These are phyloP conservation scores for Penicillium coffeae DNA, from an alignment of 495 filamentous ascomycete genomes.

Conservation along the genomic window DNA sequence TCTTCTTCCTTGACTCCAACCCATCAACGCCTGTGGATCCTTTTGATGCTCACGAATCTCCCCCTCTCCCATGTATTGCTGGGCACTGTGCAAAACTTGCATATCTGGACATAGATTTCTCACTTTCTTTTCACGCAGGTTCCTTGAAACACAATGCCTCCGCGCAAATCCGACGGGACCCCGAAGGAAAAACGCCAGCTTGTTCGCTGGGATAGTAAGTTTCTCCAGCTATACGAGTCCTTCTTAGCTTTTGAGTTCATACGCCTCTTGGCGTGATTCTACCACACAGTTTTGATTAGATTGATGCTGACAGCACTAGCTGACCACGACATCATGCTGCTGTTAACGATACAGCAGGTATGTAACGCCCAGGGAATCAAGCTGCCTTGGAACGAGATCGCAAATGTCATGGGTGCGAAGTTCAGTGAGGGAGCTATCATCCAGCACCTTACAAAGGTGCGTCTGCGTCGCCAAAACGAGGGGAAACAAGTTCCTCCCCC, in stretches of 20 bases:
- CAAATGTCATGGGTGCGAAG: conserved; percentile 28
- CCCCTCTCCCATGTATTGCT: too few relatives aligned
- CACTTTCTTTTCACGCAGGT: not conserved
- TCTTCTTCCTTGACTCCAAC: too few relatives aligned
- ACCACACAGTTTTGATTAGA: too few relatives aligned
- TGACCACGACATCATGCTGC: conserved; percentile 38
- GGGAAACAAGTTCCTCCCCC: conserved; percentile 38
- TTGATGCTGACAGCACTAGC: conserved; percentile 25
- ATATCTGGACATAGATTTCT: too few relatives aligned
- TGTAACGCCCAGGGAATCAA: conserved; percentile 34
- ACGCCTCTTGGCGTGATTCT: not conserved
- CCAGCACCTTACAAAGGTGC: conserved; percentile 48
- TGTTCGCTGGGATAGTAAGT: conserved; percentile 46
- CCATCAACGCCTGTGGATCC: too few relatives aligned
- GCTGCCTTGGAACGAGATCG: conserved; percentile 41
- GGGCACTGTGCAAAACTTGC: too few relatives aligned
- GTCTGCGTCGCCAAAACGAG: conserved; percentile 24
- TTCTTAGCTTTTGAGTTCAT: not conserved
- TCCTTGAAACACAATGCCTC: not conserved
- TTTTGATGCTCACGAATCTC: too few relatives aligned
- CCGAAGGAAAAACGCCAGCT: conserved; percentile 11
- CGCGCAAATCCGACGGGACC: not conserved
- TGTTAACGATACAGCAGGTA: conserved; percentile 39
- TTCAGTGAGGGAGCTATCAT: conserved; percentile 43
- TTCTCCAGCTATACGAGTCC: not conserved